Evolutionary conservation across 768 basidiomycete genomes (phyloP).

Genomic region (Mycena olivaceomarginata): DNA sequence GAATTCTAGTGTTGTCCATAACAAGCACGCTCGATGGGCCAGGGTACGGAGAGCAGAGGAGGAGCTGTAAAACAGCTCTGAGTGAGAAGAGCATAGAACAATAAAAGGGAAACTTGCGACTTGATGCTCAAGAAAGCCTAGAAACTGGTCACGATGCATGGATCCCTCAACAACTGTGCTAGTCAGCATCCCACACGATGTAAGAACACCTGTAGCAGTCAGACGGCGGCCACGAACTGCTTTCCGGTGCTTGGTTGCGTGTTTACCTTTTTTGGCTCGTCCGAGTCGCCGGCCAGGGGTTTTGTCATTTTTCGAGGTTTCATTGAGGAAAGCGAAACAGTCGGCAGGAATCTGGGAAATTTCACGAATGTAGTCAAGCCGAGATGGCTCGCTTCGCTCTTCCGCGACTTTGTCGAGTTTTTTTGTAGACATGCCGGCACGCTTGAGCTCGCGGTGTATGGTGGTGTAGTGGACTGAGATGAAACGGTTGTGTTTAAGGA

Average conservation of each 20-base stretch:
- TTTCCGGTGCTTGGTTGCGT: neutral
- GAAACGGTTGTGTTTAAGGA: no score
- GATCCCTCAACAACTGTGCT: conserved; percentile 7
- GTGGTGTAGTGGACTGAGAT: no score
- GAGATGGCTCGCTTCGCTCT: conserved; percentile 52
- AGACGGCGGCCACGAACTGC: neutral
- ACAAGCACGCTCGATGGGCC: no score
- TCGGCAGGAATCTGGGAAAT: conserved; percentile 54
- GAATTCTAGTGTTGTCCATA: no score
- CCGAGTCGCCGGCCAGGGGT: conserved; percentile 39
- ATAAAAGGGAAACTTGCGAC: no score
- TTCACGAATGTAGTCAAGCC: conserved; percentile 48
- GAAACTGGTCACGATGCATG: no score
- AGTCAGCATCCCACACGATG: neutral
- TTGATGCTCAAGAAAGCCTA: no score
- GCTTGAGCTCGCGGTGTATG: no score
- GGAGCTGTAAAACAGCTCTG: no score
- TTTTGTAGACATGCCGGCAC: conserved; percentile 51
- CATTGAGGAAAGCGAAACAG: conserved; percentile 59
- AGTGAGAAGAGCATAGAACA: no score
- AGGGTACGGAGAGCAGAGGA: no score
- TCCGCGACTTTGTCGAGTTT: conserved; percentile 53
- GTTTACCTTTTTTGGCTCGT: conserved; percentile 7
- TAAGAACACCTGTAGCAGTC: conserved; percentile 9
- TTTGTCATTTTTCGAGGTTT: conserved; percentile 57